Base-by-base conservation (phyloP, 2,329 filamentous ascomycete genomes). In the Colletotrichum sp. region DNA sequence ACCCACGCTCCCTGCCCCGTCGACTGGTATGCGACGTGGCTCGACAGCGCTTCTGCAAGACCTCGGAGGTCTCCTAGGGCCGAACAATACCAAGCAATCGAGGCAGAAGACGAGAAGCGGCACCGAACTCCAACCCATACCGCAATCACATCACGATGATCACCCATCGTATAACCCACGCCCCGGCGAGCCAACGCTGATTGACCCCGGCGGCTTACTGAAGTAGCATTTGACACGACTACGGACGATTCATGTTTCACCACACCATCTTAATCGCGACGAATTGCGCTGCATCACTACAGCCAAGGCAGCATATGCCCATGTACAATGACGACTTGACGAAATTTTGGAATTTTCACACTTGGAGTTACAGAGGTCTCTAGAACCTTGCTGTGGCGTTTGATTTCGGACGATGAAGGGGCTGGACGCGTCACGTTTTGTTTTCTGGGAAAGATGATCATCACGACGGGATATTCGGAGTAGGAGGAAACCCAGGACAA, bases 1-100 rank as follows among this genome's bases (percentile, higher is more conserved):
- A 0, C 85, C 87, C 1, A 85, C 87, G 1, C 77, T 89, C 18
- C 85, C 86, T 1, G 89, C 90, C 1, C 82, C 86, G 66, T 80
- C 81, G 1, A 83, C 78, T 12, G 89, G 90, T 1, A 81, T 89
- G 6, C 85, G 89, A 8, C 84, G 90, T 58, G 91, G 91, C 4
- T 92, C 90, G 3, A 86, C 89, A 1, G 88, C 90, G 0, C 79
- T 92, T n/a, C 82, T 93, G 7, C 90, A 91, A 77, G 91, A 93
- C 77, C 81, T 92, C 2, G 88, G 90, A 10, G 90, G 89, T 2
- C 83, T 92, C 18, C 80, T 92, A 7, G 85, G 83, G 4, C 87
- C 90, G 2, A 80, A 83, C 10, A 83, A 82, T 13, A 78, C 81
- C 9, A 84, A 79, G 58, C 77, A 82, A n/a, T 77, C 78, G 9